Base-by-base conservation (phyloP, 768 basidiomycete genomes). In the Lactarius tabidus region DNA sequence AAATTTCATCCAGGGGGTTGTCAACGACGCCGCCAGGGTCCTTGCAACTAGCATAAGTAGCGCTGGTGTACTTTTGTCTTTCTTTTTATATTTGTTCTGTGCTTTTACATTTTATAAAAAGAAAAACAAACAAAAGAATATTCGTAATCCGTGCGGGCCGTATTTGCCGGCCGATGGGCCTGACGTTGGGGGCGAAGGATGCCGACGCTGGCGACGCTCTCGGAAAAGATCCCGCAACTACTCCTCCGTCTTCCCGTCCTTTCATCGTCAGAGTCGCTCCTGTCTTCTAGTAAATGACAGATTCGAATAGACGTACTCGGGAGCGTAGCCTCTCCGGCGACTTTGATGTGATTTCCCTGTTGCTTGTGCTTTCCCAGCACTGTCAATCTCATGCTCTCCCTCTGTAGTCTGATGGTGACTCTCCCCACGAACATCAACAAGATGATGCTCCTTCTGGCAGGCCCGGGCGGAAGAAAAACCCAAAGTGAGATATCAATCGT, bases 381-480 rank as follows among this genome's bases (percentile, higher is more conserved):
- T 54, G 20, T 65, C 33, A 23, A 59, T 45, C 57, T 39, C 57
- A 53, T 6, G 31, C 17, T 12, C 38, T 45, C 51, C 59, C 29
- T 14, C 66, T 88, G 83, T 85, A 90, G 67, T 89, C 88, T n/a
- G 90, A 91, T 67, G 72, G 78, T 41, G 88, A 86, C 26, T 90
- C 86, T 38, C 81, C 75, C 15, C 64, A 65, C 28, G 70, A 71
- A 15, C 63, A 71, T 26, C 64, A 66, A 39, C 67, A 66, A 56
- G 67, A 71, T 26, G 68, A 69, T 18, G 54, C 64, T 14, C 65
- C 64, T 48, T 66, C 73, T 6, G 75, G 76, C 29, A 89, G 87
- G 73, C 88, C 91, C 38, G 91, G 91, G 18, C 80, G 91, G 66
- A 93, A 93, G 85, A 93, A 92, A 81, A 93, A 93, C 71, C 91